phyloP scores from a whole-genome alignment of 2,329 filamentous ascomycete species.

The Apiospora marii region DNA sequence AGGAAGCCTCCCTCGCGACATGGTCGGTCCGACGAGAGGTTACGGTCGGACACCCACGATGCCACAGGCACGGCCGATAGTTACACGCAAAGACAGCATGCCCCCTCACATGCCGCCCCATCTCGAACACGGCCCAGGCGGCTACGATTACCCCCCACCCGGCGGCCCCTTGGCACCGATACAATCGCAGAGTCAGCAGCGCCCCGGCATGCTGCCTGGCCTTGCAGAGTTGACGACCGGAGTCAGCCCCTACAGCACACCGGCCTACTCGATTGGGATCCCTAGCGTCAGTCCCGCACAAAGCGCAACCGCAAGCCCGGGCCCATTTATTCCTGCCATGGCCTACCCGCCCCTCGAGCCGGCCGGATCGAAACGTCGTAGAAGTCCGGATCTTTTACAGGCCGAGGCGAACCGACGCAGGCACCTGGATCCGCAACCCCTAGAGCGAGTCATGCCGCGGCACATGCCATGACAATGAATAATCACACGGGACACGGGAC shows the following conservation, averaged over 20 bases:
- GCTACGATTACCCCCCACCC: constrained; percentile 40
- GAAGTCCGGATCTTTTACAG: constrained; percentile 56
- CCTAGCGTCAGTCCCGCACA: constrained; percentile 48
- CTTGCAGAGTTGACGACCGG: constrained; percentile 71
- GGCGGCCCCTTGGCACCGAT: constrained; percentile 60
- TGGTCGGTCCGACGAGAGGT: constrained; percentile 51
- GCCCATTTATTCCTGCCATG: constrained; percentile 45
- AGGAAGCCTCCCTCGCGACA: constrained; percentile 53
- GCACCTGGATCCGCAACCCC: constrained; percentile 43
- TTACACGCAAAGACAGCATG: constrained; percentile 27
- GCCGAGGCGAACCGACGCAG: constrained; percentile 56
- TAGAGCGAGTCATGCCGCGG: constrained; percentile 33
- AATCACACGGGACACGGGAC: constrained; percentile 16
- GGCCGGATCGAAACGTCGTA: constrained; percentile 58
- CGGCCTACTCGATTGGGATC: constrained; percentile 57
- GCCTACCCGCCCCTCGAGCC: constrained; percentile 49
- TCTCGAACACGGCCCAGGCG: constrained; percentile 42
- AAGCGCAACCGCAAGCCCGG: constrained; percentile 52
- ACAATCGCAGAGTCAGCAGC: constrained; percentile 51
- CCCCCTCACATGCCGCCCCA: constrained; percentile 37
- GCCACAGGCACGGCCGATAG: constrained; percentile 25
- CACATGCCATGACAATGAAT: constrained; percentile 28
- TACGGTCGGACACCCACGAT: constrained; percentile 47
- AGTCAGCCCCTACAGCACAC: constrained; percentile 66
- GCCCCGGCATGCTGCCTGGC: constrained; percentile 62